These are phyloP conservation scores for Argentina anserina DNA, from an alignment of 306 rosid genomes.

Conservation along the genomic window DNA sequence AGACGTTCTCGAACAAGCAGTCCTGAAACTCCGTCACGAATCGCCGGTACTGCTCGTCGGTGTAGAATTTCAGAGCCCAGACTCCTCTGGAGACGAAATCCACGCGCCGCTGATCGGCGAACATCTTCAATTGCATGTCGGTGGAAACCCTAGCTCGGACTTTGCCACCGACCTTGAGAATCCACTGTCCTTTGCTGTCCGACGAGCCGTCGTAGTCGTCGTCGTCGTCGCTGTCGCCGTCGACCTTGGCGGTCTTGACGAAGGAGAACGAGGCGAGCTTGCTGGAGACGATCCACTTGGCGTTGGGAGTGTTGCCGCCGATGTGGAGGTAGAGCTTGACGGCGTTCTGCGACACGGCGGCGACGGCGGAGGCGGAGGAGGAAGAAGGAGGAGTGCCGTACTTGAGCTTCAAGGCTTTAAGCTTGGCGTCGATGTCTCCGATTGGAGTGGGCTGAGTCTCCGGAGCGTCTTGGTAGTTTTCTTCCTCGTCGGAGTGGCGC, in stretches of 20 bases:
- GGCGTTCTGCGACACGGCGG: conserved; percentile 43
- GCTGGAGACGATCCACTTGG: conserved; percentile 81
- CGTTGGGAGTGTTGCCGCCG: conserved; percentile 76
- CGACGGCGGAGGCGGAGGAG: conserved; percentile 24
- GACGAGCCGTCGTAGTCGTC: conserved; percentile 23
- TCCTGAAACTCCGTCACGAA: conserved; percentile 75
- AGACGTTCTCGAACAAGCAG: conserved; percentile 65
- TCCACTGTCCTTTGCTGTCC: conserved; percentile 37
- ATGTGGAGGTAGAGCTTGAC: conserved; percentile 89
- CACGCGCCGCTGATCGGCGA: conserved; percentile 74
- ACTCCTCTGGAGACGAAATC: conserved; percentile 80
- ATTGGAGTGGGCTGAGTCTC: conserved; percentile 22
- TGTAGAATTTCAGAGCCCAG: conserved; percentile 77
- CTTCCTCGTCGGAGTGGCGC: not conserved
- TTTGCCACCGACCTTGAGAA: conserved; percentile 61
- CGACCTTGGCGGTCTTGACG: conserved; percentile 34
- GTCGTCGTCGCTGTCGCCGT: conserved; percentile 28
- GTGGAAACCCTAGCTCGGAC: conserved; percentile 67
- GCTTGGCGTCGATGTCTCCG: conserved; percentile 68
- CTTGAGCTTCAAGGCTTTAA: conserved; percentile 68
- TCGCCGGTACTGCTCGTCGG: conserved; percentile 57
- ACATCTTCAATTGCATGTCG: conserved; percentile 85
- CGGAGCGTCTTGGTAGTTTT: conserved; percentile 35
- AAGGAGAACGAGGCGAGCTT: conserved; percentile 50
- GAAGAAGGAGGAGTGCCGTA: conserved; percentile 37